These are phyloP conservation scores for Albugo laibachii DNA, from an alignment of 352 stramenopile genomes.

Conservation along the genomic window DNA sequence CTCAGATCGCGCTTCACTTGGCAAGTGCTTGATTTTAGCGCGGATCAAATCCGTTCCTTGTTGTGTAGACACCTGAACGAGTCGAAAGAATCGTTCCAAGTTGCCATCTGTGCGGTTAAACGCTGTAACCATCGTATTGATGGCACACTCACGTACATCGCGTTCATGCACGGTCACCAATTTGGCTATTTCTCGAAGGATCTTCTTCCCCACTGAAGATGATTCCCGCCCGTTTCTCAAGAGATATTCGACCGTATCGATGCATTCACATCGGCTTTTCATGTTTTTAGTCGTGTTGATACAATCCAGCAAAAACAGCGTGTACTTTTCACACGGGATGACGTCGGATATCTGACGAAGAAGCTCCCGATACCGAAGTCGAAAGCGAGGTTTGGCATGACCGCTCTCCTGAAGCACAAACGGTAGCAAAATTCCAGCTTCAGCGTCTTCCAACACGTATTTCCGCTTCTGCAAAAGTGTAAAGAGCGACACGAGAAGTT, in stretches of 20 bases:
- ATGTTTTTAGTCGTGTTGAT: constrained; percentile 74
- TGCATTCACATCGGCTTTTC: constrained; percentile 69
- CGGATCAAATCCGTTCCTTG: constrained; percentile 63
- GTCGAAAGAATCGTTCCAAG: constrained; percentile 59
- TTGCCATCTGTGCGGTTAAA: constrained; percentile 45
- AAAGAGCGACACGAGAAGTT: constrained; percentile 67
- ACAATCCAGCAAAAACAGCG: constrained; percentile 54
- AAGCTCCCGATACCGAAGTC: constrained; percentile 64
- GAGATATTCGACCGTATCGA: constrained; percentile 65
- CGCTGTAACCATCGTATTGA: constrained; percentile 46
- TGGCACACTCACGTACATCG: constrained; percentile 57
- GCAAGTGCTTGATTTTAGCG: constrained; percentile 54
- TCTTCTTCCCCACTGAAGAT: constrained; percentile 43
- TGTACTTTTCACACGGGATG: constrained; percentile 64
- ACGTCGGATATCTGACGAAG: constrained; percentile 61
- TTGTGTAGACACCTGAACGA: constrained; percentile 37
- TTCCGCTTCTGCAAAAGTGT: constrained; percentile 38
- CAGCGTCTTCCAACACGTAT: constrained; percentile 64
- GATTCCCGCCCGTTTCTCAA: constrained; percentile 28
- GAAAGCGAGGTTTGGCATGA: constrained; percentile 67
- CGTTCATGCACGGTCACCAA: constrained; percentile 64
- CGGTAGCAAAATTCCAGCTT: constrained; percentile 60
- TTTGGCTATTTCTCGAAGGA: constrained; percentile 61
- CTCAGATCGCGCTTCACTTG: constrained; percentile 2
- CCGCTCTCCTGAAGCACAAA: constrained; percentile 72